Base-by-base conservation (phyloP, 306 rosid genomes). In the Echinosophora koreensis region DNA sequence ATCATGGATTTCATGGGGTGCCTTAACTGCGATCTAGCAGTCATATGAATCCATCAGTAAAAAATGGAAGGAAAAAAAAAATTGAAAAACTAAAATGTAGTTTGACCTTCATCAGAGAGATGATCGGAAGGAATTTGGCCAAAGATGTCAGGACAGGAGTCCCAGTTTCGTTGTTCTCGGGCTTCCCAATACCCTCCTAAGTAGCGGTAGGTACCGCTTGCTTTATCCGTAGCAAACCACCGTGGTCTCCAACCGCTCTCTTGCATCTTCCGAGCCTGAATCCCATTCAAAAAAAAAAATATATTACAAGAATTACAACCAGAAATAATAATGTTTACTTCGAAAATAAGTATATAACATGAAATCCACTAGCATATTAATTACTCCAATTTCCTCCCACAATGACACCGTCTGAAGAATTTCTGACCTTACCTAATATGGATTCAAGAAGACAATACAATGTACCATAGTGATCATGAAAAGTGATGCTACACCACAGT, bases 121-220 rank as follows among this genome's bases (percentile, higher is more conserved):
- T 83, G 90, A 82, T 94, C 94, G 1, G 88, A 81, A 54, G 92
- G 84, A 66, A 92, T 70, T 63, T 90, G 96, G 74, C 96, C 96
- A 75, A 94, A 94, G 73, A 92, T 94, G 74, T 94, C 90, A 16
- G 96, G 98, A 72, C 98, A 92, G 4, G 87, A 85, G 59, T 89
- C 88, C 98, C 98, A 94, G 11, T 83, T 84, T 69, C 93, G 71
- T 12, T 41, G 69, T 47, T 90, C 84, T 56, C 96, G 90, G 71
- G 98, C 94, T 57, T 94, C 97, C 98, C 98, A 94, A 59, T 94
- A 94, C 64, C 97, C 98, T 65, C 98, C 97, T 41, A 71, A 5
- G 65, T 89, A 94, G 28, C 81, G 85, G 82, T 90, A 90, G 3
- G 89, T 37, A 47, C 94, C 98, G 11, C 86, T 88, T 38, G 76